Evolutionary conservation across 1,284 basidiomycete species (phyloP), one percentile per base, ranked within the genome.

Genomic region (Boletellus deceptivus): DNA sequence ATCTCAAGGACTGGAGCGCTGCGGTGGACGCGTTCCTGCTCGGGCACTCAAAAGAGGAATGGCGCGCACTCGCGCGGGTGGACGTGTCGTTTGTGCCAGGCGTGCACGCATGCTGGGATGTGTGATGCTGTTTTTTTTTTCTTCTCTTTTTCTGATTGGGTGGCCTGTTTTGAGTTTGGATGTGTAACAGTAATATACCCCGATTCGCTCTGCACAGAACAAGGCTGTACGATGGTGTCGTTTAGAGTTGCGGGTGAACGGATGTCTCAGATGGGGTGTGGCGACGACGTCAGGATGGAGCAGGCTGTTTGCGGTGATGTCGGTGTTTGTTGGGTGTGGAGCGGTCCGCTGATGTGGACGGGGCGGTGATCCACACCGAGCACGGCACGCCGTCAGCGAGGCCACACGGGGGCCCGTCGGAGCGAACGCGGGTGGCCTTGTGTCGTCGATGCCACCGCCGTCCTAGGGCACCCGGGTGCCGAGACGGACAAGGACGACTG

Each of bases 1-100:
- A 65, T 43, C 62, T 65, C 42, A 46, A 56, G 25, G 64, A 65
- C 6, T 65, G 64, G 64, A 29, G 33, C 14, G 33, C 50, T 3
- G 56, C 55, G 16, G 18, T 65, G 7, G 55, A 69, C 0, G 20
- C 39, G 3, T 67, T 67, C 18, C n/a, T 67, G 39, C 35, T 27
- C 3, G 42, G n/a, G 13, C 64, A 55, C 31, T 51, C 54, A n/a
- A 25, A 42, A 17, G 43, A 50, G 1, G 57, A 48, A 6, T 65
- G 65, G 62, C 18, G 18, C n/a, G 22, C 47, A 0, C 57, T 65
- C 16, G 37, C 52, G 1, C 54, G 43, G 6, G 33, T 65, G 4
- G 46, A 54, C 5, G 49, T 65, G 2, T 53, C 53, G 5, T 50
- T 65, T n/a, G 44, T 44, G 0, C 46, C 45, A 0, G 63, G 51